Evolutionary conservation across 163 green algal genomes (phyloP), one percentile per base, ranked within the genome.

Genomic region (Prototheca wickerhamii): DNA sequence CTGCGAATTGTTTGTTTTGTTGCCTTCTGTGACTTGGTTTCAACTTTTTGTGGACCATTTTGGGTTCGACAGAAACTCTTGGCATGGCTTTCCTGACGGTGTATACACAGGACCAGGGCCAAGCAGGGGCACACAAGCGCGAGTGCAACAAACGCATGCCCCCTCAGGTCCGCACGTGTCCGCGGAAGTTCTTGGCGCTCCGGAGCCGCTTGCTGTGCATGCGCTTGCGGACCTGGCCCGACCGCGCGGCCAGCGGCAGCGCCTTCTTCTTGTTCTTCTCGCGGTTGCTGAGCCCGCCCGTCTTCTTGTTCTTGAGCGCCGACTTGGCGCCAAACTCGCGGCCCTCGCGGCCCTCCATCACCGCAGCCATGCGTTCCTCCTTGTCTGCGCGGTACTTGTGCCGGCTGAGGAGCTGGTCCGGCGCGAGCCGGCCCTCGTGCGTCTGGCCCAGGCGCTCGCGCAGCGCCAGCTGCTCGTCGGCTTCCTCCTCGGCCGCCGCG

Each of bases 191-290:
- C 71, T 91, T 91, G 7, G 10, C 28, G 34, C 33, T 56, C 58
- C 58, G 62, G 23, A 34, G 30, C 46, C 59, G 69, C 17, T 72
- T 67, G 20, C 63, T 50, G 40, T 31, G 53, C n/a, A 61, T 52
- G 35, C 86, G 67, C 49, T 76, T 79, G 2, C 21, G 23, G 32
- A 61, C 67, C 70, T 80, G 69, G 12, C 71, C 62, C 29, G 85
- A 68, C 12, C 87, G 79, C 34, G 88, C 91, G 32, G 76, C 81
- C 35, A 89, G 60, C 7, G 91, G 90, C 81, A 96, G 79, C 21
- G 70, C 65, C 85, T 96, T 97, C 26, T 61, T 69, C 63, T 90
- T 90, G 53, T 86, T 71, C 82, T 96, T 95, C 76, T 96, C 75
- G 28, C 75, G 76, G 73, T 97, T 94, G 62, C 71, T 89, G 12